Conservation (phyloP, 2,329 filamentous ascomycete genomes). For the Fusarium lyarnte region DNA sequence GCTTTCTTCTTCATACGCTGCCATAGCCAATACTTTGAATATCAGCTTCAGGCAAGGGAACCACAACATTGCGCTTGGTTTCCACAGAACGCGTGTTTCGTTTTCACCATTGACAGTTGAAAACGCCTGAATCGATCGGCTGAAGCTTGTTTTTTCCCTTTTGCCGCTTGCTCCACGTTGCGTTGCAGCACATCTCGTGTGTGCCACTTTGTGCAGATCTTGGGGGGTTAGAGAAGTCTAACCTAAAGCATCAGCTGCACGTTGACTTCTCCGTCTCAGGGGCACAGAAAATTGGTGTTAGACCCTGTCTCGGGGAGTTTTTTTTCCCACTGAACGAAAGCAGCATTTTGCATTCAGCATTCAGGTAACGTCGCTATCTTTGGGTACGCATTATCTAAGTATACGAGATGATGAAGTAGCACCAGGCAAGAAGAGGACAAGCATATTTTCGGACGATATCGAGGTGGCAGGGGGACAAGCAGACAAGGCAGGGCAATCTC, state of each 20-base stretch:
- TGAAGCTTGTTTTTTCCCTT: slow-evolving; percentile 23
- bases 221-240: neutral
- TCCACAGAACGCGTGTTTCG: slow-evolving; percentile 28
- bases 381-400: neutral
- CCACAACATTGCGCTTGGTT: slow-evolving; percentile 5
- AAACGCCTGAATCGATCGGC: slow-evolving; percentile 2
- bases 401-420: slow-evolving; percentile 1
- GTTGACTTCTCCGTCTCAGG: slow-evolving; percentile 23
- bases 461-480: neutral
- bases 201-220: slow-evolving; percentile 28
- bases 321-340: neutral
- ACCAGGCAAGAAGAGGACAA: slow-evolving; percentile 19
- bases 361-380: neutral
- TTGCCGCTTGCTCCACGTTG: slow-evolving; percentile 34
- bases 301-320: slow-evolving; percentile 10
- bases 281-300: slow-evolving; percentile 8
- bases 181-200: slow-evolving; percentile 12
- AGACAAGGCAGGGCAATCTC: slow-evolving; percentile 13
- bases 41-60: neutral
- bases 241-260: slow-evolving; percentile 13
- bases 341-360: neutral
- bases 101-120: neutral
- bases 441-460: slow-evolving; percentile 31
- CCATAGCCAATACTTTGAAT: neutral
- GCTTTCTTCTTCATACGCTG: neutral